Conservation (phyloP, 305 asterid species). For the Fraxinus sp. region DNA sequence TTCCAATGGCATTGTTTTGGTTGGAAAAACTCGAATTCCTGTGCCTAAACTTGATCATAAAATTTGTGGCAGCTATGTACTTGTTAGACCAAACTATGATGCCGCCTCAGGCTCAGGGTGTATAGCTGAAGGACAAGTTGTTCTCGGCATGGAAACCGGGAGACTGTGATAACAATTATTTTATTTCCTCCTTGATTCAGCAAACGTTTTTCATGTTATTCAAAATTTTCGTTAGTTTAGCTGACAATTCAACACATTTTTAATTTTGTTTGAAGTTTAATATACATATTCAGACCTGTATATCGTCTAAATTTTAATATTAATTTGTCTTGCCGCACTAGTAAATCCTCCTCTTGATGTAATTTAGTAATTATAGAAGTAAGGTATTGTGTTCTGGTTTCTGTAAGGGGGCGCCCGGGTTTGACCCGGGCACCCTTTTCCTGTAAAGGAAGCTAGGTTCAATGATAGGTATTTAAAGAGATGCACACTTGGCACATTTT, state of each 20-base stretch:
- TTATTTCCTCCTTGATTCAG: background rate
- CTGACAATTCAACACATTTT: background rate
- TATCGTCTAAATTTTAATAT: background rate
- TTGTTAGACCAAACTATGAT: background rate
- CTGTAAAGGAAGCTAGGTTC: too few species aligned
- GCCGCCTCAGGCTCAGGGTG: background rate
- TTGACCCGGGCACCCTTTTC: too few species aligned
- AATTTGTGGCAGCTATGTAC: background rate
- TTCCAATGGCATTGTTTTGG: background rate
- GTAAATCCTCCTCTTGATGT: background rate
- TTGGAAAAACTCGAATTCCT: slow-evolving; percentile 11
- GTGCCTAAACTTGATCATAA: slow-evolving; percentile 10
- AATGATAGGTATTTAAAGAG: too few species aligned
- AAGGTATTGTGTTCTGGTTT: background rate
- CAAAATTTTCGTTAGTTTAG: background rate
- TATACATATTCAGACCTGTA: background rate
- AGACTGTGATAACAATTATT: background rate
- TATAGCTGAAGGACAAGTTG: background rate
- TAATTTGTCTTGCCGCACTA: background rate
- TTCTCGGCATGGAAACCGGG: background rate
- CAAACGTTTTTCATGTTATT: background rate
- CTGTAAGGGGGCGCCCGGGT: too few species aligned
- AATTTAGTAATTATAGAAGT: background rate
- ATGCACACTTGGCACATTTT: too few species aligned
- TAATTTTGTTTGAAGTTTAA: background rate